Evolutionary conservation across 108 stramenopile genomes (phyloP), one percentile per base, ranked within the genome.

Genomic region (Asterionellopsis glacialis): DNA sequence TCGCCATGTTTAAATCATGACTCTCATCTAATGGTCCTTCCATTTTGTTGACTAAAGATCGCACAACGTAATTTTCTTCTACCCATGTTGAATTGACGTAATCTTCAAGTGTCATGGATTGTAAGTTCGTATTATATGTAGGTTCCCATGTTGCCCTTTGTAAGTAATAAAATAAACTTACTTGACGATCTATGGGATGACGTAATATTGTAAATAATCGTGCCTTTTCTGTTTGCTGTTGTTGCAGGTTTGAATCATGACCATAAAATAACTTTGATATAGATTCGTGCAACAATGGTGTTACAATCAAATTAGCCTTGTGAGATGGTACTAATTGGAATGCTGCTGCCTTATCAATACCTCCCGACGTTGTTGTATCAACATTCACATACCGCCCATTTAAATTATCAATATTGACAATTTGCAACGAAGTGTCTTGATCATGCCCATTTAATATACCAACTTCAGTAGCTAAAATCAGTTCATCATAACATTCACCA

Each of bases 141-240:
- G 59, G 51, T 43, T 82, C 81, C 71, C 74, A 76, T 5, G 72
- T 67, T 1, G 82, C 82, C n/a, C 57, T 47, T 54, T 83, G 79
- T n/a, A 83, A 51, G 52, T 83, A 83, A 42, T 77, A 74, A 57
- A 80, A 83, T 12, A 77, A 55, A 24, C 73, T 75, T 0, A 71
- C 73, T n/a, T 53, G 25, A n/a, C 80, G 52, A 26, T 81, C 69
- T 7, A 81, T 41, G 5, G 80, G 80, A 65, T 81, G 72, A 13
- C 80, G 75, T 48, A 81, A 75, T 12, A 81, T 41, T 9, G 66
- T 55, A 16, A 75, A 70, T 7, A 33, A 49, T 41, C 56, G 28
- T 42, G 23, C 56, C 22, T 26, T 57, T 12, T 39, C 16, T 42
- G 45, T 7, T 38, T 57, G 28, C 16, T 33, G 33, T 33, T 33